Evolutionary conservation across 306 rosid species (phyloP), one percentile per base, ranked within the genome.

Genomic region (Lagenaria siceraria): DNA sequence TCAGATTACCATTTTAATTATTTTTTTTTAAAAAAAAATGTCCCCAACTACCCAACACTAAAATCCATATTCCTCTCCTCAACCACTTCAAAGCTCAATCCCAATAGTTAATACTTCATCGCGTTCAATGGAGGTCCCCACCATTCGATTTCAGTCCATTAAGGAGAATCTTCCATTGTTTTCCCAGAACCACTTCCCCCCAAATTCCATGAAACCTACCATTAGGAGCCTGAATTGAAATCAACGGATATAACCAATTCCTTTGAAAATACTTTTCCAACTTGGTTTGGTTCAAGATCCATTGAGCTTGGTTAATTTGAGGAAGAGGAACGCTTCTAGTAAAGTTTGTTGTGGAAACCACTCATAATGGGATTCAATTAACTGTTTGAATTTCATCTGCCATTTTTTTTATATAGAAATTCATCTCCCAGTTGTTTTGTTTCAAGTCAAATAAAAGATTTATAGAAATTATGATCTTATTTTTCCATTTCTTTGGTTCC

Each of bases 321-420:
- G 52, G 64, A 76, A 76, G 38, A 76, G 79, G 48, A 76, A 42
- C 24, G 35, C 36, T 12, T 6, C 55, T 5, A 69, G 12, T 21
- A 70, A 76, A 24, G 2, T 8, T 58, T 25, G 38, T 40, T 58
- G 11, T 25, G 65, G 31, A 40, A 42, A 60, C 59, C 79, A 3
- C 38, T 76, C 55, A 76, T 69, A 59, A 59, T 58, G 38, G 70
- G 79, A 19, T 76, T 76, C 56, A 76, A 69, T 58, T 76, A 29
- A 76, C 8, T 40, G 10, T 1, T 36, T 38, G 29, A 38, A 66
- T 66, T 38, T 21, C 7, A 7, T 66, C 31, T 3, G 36, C 9
- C 7, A 2, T 19, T 40, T 42, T 10, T 40, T 12, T 69, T 22
- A 43, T 22, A 43, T 25, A 66, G 53, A 40, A 21, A n/a, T 8